Percentiles rank a stretch among this genome's conserved stretches.
Conservation (phyloP, 352 stramenopile genomes). For the Globisporangium splendens region DNA sequence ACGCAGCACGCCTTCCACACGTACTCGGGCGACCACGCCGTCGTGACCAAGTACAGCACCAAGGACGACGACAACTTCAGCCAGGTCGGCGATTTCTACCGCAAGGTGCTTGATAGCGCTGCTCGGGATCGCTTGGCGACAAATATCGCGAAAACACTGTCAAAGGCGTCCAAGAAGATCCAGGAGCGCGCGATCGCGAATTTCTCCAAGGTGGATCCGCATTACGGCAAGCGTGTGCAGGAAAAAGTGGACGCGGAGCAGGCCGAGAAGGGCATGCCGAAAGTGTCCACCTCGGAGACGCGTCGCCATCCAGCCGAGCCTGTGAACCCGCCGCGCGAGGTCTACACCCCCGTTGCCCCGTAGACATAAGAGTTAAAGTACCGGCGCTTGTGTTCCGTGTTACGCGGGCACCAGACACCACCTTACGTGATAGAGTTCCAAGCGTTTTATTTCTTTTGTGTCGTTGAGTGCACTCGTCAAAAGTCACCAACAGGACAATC, state of each 20-base stretch:
- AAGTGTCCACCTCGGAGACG: constrained; percentile 15
- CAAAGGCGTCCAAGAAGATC: constrained; percentile 78
- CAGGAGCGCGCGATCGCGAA: constrained; percentile 84
- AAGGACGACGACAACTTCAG: constrained; percentile 89
- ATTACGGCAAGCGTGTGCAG: constrained; percentile 81
- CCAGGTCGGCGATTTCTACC: constrained; percentile 80
- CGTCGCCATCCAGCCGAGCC: constrained; percentile 23
- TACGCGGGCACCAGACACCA: too few species aligned
- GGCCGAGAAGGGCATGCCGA: neutral
- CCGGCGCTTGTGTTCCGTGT: too few species aligned
- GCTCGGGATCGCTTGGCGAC: constrained; percentile 75
- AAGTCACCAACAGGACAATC: too few species aligned
- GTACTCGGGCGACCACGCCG: constrained; percentile 35
- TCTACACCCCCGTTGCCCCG: constrained; percentile 40
- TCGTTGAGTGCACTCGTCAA: too few species aligned
- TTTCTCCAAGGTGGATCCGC: constrained; percentile 79
- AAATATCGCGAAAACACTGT: constrained; percentile 86
- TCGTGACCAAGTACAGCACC: constrained; percentile 66
- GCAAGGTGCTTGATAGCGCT: constrained; percentile 63
- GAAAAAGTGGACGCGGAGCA: constrained; percentile 59
- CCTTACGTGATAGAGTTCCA: too few species aligned
- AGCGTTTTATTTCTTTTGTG: too few species aligned
- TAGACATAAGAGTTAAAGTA: neutral
- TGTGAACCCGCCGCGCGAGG: constrained; percentile 58
- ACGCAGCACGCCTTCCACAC: constrained; percentile 20